These are phyloP conservation scores for Lenzites betulinus DNA, from an alignment of 768 basidiomycete genomes.

Conservation along the genomic window DNA sequence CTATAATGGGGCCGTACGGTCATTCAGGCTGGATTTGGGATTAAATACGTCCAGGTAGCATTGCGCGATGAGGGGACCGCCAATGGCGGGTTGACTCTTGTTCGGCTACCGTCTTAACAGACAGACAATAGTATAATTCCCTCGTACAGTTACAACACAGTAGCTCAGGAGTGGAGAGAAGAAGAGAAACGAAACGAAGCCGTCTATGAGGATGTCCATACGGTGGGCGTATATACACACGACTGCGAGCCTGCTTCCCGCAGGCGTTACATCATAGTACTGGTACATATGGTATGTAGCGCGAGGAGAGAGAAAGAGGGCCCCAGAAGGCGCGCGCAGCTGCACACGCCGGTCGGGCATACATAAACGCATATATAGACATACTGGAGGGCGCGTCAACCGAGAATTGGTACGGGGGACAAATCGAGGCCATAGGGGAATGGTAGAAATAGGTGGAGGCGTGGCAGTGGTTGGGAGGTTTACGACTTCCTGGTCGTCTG, in stretches of 20 bases:
- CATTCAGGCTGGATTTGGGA: too few species aligned
- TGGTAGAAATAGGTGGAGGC: background rate
- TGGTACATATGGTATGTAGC: constrained; percentile 7
- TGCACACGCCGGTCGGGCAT: constrained; percentile 2
- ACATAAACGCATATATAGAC: constrained; percentile 16
- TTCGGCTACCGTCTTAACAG: background rate
- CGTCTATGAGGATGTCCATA: constrained; percentile 18
- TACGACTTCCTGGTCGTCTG: constrained; percentile 18
- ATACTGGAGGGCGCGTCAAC: background rate
- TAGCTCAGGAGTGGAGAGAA: background rate
- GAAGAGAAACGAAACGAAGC: background rate
- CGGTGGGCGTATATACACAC: constrained; percentile 17
- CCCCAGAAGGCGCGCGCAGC: background rate
- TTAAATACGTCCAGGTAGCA: too few species aligned
- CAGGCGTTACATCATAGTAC: constrained; percentile 8
- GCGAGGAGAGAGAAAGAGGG: background rate
- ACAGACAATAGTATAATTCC: background rate
- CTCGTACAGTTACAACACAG: constrained; percentile 16
- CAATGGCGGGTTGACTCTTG: too few species aligned
- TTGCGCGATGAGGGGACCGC: too few species aligned
- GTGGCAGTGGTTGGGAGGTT: background rate
- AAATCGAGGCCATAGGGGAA: constrained; percentile 2
- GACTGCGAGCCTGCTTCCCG: background rate
- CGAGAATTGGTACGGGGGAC: background rate
- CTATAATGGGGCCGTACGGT: too few species aligned